Evolutionary conservation across 805 yeast genomes (phyloP).

Genomic region (Kregervanrija pseudodelftensis): DNA sequence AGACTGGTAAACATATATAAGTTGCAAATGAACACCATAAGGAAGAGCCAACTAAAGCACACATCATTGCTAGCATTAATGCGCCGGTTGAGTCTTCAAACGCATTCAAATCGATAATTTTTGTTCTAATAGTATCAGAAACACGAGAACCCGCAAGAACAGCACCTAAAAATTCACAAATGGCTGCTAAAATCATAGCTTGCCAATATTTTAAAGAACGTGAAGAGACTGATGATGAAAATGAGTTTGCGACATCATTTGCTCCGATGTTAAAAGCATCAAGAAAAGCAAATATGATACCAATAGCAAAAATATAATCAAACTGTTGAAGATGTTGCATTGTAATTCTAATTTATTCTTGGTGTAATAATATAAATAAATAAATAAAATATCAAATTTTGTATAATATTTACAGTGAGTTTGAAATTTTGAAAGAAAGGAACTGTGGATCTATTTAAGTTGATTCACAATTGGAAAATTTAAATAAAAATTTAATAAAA

Average conservation of each 20-base stretch:
- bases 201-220: conserved; percentile 65
- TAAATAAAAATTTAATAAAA: no score
- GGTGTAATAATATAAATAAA: neutral
- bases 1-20: conserved; percentile 64
- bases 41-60: conserved; percentile 70
- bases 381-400: neutral
- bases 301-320: conserved; percentile 65
- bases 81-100: conserved; percentile 56
- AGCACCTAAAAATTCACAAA: conserved; percentile 72
- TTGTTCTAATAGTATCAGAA: conserved; percentile 62
- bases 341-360: conserved; percentile 9
- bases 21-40: conserved; percentile 66
- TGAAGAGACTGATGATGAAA: conserved; percentile 68
- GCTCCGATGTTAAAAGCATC: conserved; percentile 82
- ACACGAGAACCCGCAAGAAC: conserved; percentile 68
- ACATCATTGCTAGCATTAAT: conserved; percentile 68
- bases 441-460: neutral
- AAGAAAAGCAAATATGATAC: conserved; percentile 62
- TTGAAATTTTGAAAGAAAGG: neutral
- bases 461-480: no score
- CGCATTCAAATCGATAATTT: conserved; percentile 46
- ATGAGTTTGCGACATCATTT: conserved; percentile 76
- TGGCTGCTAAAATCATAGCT: conserved; percentile 64
- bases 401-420: neutral
- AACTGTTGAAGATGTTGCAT: conserved; percentile 38